A percentile compares a stretch with the other conserved stretches of the same genome.
Conservation (phyloP, 169 alveolate species). For the Plasmodium chabaudi region DNA sequence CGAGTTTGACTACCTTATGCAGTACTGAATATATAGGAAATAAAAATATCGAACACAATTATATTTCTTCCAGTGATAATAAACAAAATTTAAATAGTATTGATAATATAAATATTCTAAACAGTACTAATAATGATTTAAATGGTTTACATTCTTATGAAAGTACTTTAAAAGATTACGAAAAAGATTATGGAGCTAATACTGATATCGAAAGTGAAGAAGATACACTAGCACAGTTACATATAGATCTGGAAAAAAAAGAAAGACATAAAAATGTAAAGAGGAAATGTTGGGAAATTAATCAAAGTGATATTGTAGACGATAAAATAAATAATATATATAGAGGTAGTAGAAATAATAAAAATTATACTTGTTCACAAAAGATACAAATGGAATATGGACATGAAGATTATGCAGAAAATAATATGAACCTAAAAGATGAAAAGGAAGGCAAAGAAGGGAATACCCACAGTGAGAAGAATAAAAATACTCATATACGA, state of each 20-base stretch:
- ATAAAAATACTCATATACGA: background rate
- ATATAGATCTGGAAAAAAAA: too few relatives aligned
- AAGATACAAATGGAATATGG: background rate
- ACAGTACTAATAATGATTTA: conserved; percentile 4
- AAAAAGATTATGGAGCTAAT: background rate
- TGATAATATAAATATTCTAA: background rate
- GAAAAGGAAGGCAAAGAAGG: background rate
- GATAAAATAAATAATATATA: background rate
- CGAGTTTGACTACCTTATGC: too few relatives aligned
- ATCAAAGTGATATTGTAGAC: background rate
- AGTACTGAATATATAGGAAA: too few relatives aligned
- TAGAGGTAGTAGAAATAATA: background rate
- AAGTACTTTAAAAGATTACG: background rate
- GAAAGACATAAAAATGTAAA: background rate
- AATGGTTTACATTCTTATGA: background rate
- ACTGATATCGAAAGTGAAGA: conserved; percentile 1
- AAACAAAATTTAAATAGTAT: background rate
- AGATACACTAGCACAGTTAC: background rate
- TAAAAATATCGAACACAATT: too few relatives aligned
- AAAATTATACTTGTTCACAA: background rate
- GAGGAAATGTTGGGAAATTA: background rate
- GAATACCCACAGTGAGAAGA: background rate
- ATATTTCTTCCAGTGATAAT: too few relatives aligned
- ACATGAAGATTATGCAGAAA: background rate
- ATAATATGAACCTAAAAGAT: background rate